These are phyloP conservation scores for Globisporangium cylindrosporum DNA, from an alignment of 352 stramenopile species.

Conservation along the genomic window DNA sequence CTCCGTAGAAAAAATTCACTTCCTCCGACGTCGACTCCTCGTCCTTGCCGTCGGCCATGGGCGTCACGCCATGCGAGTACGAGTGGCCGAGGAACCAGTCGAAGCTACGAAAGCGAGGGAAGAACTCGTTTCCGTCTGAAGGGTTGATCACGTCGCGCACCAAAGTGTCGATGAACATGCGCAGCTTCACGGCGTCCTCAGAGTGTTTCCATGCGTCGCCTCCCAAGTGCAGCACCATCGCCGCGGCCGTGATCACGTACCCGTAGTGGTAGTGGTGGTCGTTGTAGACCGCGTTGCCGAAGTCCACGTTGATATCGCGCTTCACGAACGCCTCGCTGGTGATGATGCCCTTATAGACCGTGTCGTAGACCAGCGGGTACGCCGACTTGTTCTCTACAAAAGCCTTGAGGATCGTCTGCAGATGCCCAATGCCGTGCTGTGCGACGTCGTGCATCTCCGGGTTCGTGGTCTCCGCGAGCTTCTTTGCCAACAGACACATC, in stretches of 20 bases:
- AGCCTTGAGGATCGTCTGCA: conserved; percentile 40
- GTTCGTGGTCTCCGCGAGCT: conserved; percentile 55
- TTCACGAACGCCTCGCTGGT: conserved; percentile 48
- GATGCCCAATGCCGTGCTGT: conserved; percentile 40
- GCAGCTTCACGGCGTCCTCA: conserved; percentile 31
- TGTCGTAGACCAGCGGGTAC: conserved; percentile 67
- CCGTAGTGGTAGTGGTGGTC: conserved; percentile 79
- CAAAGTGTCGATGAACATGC: conserved; percentile 43
- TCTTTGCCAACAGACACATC: conserved; percentile 69
- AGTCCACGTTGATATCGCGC: conserved; percentile 71
- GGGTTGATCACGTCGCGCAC: conserved; percentile 51
- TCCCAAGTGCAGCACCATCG: conserved; percentile 43
- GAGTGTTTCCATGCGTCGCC: conserved; percentile 38
- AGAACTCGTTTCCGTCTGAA: conserved; percentile 32
- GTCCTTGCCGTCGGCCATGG: conserved; percentile 70
- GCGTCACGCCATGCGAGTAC: conserved; percentile 66
- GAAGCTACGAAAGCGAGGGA: conserved; percentile 57
- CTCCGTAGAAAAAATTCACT: conserved; percentile 65
- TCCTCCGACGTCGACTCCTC: conserved; percentile 71
- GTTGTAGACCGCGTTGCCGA: conserved; percentile 71
- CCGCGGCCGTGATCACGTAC: conserved; percentile 54
- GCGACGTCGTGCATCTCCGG: conserved; percentile 45
- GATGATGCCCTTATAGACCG: conserved; percentile 65
- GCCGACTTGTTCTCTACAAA: conserved; percentile 45
- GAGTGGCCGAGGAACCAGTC: conserved; percentile 71